These are phyloP conservation scores for Mrakia frigida DNA, from an alignment of 768 basidiomycete genomes.

Conservation along the genomic window DNA sequence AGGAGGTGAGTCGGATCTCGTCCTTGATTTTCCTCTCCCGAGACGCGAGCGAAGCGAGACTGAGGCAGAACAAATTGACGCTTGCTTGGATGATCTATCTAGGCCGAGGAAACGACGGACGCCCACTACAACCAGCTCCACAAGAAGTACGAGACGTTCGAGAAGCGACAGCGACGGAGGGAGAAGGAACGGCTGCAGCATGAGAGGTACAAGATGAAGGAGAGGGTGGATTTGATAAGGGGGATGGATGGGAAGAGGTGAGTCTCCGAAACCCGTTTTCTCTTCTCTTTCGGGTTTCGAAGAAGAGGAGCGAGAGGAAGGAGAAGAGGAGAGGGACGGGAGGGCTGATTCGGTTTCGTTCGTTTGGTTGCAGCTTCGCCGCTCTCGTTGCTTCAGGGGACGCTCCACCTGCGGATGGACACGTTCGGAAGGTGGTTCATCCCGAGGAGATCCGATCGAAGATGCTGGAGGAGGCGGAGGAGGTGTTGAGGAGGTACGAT, in stretches of 20 bases:
- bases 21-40: not conserved
- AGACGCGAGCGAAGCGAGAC: too few species aligned
- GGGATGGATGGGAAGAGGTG: constrained; percentile 25
- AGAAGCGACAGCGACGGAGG: constrained; percentile 20
- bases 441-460: constrained; percentile 19
- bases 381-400: constrained; percentile 15
- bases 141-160: constrained; percentile 33
- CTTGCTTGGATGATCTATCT: too few species aligned
- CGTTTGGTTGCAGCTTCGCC: constrained; percentile 14
- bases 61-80: too few species aligned
- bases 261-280: not conserved
- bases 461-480: constrained; percentile 30
- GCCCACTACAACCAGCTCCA: constrained; percentile 26
- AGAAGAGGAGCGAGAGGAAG: too few species aligned
- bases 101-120: constrained; percentile 13
- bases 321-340: too few species aligned
- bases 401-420: not conserved
- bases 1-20: not conserved
- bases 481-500: constrained; percentile 27
- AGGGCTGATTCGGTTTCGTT: not conserved
- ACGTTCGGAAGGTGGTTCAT: not conserved
- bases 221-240: constrained; percentile 26
- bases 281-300: too few species aligned
- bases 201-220: constrained; percentile 32
- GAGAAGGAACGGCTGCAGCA: constrained; percentile 29